Conservation (phyloP, 2,329 filamentous ascomycete genomes). For the Alternaria triticimaculans region DNA sequence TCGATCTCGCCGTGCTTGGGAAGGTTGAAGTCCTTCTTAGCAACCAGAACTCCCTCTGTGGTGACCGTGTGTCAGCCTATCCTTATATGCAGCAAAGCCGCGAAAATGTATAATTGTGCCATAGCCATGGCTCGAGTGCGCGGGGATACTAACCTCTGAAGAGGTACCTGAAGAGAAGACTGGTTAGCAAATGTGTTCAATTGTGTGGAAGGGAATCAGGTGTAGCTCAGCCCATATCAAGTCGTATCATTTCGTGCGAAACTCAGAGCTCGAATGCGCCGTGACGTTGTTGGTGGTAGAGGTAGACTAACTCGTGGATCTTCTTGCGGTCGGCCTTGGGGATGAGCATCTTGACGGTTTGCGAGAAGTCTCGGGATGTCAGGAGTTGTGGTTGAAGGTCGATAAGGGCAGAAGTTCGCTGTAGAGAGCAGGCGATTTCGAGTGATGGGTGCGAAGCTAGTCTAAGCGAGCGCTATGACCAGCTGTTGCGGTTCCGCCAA, state of each 20-base stretch:
- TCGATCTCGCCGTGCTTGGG: slow-evolving; percentile 98
- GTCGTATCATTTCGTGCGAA: slow-evolving; percentile 38
- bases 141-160: slow-evolving; percentile 51
- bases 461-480: slow-evolving; percentile 22
- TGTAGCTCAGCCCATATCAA: slow-evolving; percentile 35
- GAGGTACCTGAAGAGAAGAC: slow-evolving; percentile 43
- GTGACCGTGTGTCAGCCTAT: slow-evolving; percentile 54
- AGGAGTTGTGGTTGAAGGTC: slow-evolving; percentile 18
- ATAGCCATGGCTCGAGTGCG: slow-evolving; percentile 47
- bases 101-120: slow-evolving; percentile 44
- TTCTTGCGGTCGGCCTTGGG: slow-evolving; percentile 99
- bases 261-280: slow-evolving; percentile 35
- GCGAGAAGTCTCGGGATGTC: slow-evolving; percentile 35
- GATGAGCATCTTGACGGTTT: slow-evolving; percentile 75
- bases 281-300: slow-evolving; percentile 21
- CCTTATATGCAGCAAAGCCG: slow-evolving; percentile 46
- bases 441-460: slow-evolving; percentile 18
- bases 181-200: slow-evolving; percentile 33
- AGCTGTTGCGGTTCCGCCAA: slow-evolving; percentile 4
- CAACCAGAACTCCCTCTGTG: slow-evolving; percentile 83
- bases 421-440: slow-evolving; percentile 14
- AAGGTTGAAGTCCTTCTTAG: slow-evolving; percentile 99
- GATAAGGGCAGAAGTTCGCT: slow-evolving; percentile 24
- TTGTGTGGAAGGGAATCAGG: slow-evolving; percentile 7
- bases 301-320: slow-evolving; percentile 96